Evolutionary conservation across 116 monocot genomes (phyloP).

Genomic region (Zostera marina): DNA sequence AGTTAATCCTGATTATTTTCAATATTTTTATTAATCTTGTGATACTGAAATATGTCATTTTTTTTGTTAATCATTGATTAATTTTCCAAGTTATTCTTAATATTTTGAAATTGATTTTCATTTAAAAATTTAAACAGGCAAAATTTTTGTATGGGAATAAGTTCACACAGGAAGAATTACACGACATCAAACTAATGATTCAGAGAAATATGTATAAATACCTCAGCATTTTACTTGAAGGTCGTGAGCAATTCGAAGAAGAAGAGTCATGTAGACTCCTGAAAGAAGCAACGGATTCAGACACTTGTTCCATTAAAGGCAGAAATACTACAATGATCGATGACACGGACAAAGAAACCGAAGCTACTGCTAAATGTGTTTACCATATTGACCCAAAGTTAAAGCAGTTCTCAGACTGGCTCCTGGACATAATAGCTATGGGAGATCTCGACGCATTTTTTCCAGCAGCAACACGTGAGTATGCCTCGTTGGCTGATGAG

Average conservation of each 20-base stretch:
- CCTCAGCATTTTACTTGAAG: constrained; percentile 82
- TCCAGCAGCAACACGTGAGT: constrained; percentile 90
- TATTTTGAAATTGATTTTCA: background rate
- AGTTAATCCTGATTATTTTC: background rate
- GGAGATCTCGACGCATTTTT: constrained; percentile 91
- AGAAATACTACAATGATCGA: too few species aligned
- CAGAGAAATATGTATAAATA: constrained; percentile 98
- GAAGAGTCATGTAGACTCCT: constrained; percentile 32
- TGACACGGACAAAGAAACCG: constrained; percentile 10
- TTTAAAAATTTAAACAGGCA: constrained; percentile 25
- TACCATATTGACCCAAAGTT: constrained; percentile 79
- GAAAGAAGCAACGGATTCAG: background rate
- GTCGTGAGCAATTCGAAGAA: constrained; percentile 90
- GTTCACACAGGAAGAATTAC: constrained; percentile 62
- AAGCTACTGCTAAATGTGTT: constrained; percentile 16
- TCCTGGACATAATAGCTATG: constrained; percentile 90
- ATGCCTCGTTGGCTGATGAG: constrained; percentile 87
- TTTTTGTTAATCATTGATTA: too few species aligned
- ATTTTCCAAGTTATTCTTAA: too few species aligned
- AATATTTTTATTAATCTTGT: background rate
- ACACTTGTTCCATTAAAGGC: background rate
- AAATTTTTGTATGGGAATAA: constrained; percentile 72
- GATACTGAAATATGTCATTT: background rate
- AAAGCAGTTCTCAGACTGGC: constrained; percentile 89
- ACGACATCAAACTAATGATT: constrained; percentile 81